A percentile compares a stretch with the other conserved stretches of the same genome.
Evolutionary conservation across 176 grass and related monocot species (phyloP).

Genomic region (Cocos nucifera): DNA sequence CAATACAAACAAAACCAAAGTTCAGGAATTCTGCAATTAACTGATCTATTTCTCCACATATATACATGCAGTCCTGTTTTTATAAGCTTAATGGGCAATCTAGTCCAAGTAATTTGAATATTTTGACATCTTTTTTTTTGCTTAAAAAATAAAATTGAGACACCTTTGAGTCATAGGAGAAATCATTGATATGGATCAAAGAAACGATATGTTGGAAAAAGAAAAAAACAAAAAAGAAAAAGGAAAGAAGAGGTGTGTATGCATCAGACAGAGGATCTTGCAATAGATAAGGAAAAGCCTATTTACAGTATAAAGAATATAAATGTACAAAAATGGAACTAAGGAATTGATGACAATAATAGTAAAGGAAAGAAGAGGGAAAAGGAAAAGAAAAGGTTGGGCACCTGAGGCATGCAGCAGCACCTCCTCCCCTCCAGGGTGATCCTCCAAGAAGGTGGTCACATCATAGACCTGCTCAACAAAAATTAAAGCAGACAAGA

Average conservation of each 20-base stretch:
- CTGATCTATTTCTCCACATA: too few relatives aligned
- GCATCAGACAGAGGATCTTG: too few relatives aligned
- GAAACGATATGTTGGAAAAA: background rate
- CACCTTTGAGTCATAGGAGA: too few relatives aligned
- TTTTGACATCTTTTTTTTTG: background rate
- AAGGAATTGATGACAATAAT: too few relatives aligned
- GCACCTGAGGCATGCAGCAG: conserved; percentile 65
- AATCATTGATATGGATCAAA: background rate
- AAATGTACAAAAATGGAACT: too few relatives aligned
- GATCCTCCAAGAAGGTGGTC: conserved; percentile 73
- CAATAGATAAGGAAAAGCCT: too few relatives aligned
- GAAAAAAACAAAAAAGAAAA: background rate
- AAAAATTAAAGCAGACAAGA: background rate
- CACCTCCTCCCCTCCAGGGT: conserved; percentile 67
- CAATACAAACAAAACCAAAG: conserved; percentile 8
- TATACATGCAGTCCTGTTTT: too few relatives aligned
- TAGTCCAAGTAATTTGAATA: background rate
- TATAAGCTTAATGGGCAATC: background rate
- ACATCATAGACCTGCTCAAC: conserved; percentile 60
- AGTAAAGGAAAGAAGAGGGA: background rate
- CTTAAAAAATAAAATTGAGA: too few relatives aligned
- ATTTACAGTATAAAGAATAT: too few relatives aligned
- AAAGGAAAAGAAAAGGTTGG: background rate
- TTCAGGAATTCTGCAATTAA: conserved; percentile 10
- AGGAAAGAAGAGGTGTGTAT: background rate